These are phyloP conservation scores for Tetrapisispora fleetii DNA, from an alignment of 805 yeast genomes.

Conservation along the genomic window DNA sequence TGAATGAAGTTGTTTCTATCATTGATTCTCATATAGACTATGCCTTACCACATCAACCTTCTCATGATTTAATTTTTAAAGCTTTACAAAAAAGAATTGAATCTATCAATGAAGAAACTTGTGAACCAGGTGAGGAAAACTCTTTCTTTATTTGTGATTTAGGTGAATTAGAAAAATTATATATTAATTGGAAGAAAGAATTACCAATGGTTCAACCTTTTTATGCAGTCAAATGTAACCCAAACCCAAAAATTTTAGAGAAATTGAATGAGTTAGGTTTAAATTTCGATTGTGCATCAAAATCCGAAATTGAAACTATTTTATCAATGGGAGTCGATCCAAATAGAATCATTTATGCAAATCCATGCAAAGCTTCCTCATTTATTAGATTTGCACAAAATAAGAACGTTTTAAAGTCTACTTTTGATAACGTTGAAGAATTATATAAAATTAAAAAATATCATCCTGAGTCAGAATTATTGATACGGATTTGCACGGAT, in stretches of 20 bases:
- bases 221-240: constrained; percentile 93
- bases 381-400: constrained; percentile 63
- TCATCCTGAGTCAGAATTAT: constrained; percentile 61
- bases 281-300: constrained; percentile 90
- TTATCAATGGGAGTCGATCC: constrained; percentile 55
- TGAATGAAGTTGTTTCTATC: not conserved
- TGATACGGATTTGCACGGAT: constrained; percentile 80
- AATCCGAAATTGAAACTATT: constrained; percentile 65
- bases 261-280: constrained; percentile 53
- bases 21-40: not conserved
- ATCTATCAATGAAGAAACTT: constrained; percentile 43
- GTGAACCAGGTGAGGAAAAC: constrained; percentile 70
- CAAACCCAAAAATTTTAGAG: constrained; percentile 49
- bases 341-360: constrained; percentile 72
- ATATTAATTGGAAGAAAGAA: constrained; percentile 48
- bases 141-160: constrained; percentile 85
- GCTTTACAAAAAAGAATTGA: constrained; percentile 35
- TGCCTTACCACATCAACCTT: constrained; percentile 22
- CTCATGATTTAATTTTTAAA: constrained; percentile 30
- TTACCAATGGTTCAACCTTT: constrained; percentile 77
- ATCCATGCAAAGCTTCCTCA: constrained; percentile 87
- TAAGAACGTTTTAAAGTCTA: constrained; percentile 54
- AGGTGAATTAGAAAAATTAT: constrained; percentile 56
- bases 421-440: constrained; percentile 86
- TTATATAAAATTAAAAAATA: constrained; percentile 56